These are phyloP conservation scores for Ambrosiella beaveri DNA, from an alignment of 2,329 filamentous ascomycete genomes.

Conservation along the genomic window DNA sequence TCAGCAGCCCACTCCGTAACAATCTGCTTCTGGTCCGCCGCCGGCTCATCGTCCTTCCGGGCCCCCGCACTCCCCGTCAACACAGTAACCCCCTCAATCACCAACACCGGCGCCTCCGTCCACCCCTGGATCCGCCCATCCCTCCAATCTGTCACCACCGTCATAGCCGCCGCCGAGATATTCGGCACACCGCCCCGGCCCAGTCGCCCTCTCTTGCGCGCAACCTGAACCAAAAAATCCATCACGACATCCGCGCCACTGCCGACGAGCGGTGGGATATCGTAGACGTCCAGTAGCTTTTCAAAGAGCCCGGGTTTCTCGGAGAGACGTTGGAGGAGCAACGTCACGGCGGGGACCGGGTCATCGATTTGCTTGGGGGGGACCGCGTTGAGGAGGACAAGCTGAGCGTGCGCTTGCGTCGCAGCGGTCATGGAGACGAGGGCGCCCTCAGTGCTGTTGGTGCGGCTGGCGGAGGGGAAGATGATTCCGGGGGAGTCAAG, in stretches of 20 bases:
- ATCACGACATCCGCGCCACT: constrained; percentile 61
- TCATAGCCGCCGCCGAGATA: constrained; percentile 69
- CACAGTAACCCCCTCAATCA: constrained; percentile 27
- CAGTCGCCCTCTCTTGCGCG: constrained; percentile 75
- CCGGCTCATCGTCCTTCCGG: constrained; percentile 26
- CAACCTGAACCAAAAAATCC: constrained; percentile 88
- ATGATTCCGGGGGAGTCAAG: constrained; percentile 91
- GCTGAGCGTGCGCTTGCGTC: constrained; percentile 61
- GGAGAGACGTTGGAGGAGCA: constrained; percentile 69
- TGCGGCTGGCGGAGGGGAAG: constrained; percentile 51
- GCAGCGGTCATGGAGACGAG: constrained; percentile 39
- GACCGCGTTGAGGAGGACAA: constrained; percentile 78
- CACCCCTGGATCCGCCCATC: constrained; percentile 90
- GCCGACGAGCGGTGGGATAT: constrained; percentile 59
- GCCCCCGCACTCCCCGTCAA: constrained; percentile 15
- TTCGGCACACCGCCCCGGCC: constrained; percentile 86
- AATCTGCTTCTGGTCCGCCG: constrained; percentile 63
- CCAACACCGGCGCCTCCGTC: constrained; percentile 57
- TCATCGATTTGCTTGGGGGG: constrained; percentile 91
- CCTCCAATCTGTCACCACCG: constrained; percentile 90
- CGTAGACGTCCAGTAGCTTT: constrained; percentile 70
- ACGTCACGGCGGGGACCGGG: constrained; percentile 67
- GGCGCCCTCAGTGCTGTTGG: constrained; percentile 21
- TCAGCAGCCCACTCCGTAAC: constrained; percentile 87
- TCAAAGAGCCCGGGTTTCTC: constrained; percentile 54